Evolutionary conservation across 352 stramenopile genomes (phyloP), one percentile per base, ranked within the genome.

Genomic region (Thraustochytrium striatum): DNA sequence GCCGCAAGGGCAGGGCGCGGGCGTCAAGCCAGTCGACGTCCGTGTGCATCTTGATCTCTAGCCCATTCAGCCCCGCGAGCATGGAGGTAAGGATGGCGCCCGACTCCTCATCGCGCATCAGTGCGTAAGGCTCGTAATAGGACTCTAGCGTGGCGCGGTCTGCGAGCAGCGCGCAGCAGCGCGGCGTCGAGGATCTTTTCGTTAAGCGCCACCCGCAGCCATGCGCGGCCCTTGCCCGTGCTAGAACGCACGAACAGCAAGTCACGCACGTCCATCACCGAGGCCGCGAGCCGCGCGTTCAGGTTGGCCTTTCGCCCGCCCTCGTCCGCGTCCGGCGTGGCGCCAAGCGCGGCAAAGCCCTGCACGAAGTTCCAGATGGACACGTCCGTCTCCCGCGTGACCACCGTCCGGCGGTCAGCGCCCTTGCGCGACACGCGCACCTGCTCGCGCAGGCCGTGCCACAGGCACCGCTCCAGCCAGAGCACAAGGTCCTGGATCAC

Each of bases 391-490:
- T 70, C 59, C 5, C 38, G 33, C 25, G n/a, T 28, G 33, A 70
- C 35, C 11, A 70, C 59, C 11, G 53, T 53, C 35, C 59, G 59
- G 25, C 59, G 35, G 30, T 70, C 59, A 8, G 59, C 35, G 21
- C 35, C 50, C 59, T 70, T 70, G 33, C 59, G 52, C 0, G 41
- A 38, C 43, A 75, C 44, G 41, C 39, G 58, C 30, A 38, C 44
- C 44, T 75, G 41, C 5, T 11, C 30, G 25, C 65, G 43, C 21
- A 75, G 47, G 16, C 65, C 65, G 50, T 75, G 65, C 65, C 65
- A 75, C 7, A 75, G 52, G 47, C 65, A 75, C 16, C 65, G n/a
- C 30, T 75, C 65, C 19, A 75, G 65, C 65, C 65, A 75, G 5
- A 75, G 19, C 11, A 75, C 30, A 9, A 75, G 65, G 0, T 75